Percentiles rank a stretch among this genome's conserved stretches.
phyloP scores from a whole-genome alignment of 2,329 filamentous ascomycete species.

The Pezicula rhizophila region DNA sequence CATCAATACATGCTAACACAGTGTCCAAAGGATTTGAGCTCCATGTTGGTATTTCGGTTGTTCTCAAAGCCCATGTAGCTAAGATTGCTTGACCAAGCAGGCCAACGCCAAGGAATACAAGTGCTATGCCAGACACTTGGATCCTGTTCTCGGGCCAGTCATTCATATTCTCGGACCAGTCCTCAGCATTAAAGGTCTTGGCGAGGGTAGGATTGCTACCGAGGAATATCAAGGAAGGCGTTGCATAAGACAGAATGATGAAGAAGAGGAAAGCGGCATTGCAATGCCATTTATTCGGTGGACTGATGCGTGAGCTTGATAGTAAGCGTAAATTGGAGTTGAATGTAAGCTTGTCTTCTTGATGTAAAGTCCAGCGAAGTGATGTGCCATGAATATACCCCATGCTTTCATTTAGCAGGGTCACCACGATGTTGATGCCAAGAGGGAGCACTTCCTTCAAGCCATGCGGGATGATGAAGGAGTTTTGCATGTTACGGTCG shows the following conservation, averaged over 20 bases:
- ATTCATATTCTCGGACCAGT: background rate
- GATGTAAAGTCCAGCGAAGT: slow-evolving; percentile 26
- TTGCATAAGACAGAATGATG: slow-evolving; percentile 25
- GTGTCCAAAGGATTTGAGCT: slow-evolving; percentile 27
- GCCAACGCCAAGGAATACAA: slow-evolving; percentile 22
- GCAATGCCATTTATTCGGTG: slow-evolving; percentile 21
- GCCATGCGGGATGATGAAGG: too few species aligned
- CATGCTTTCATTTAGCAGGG: slow-evolving; percentile 26
- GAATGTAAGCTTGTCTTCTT: slow-evolving; percentile 26
- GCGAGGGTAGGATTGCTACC: slow-evolving; percentile 21
- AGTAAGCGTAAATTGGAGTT: slow-evolving; percentile 27
- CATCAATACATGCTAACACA: slow-evolving; percentile 14
- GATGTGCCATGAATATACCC: slow-evolving; percentile 27
- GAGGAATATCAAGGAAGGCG: slow-evolving; percentile 25
- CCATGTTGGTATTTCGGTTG: slow-evolving; percentile 24
- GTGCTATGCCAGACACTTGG: slow-evolving; percentile 16
- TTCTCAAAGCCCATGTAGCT: slow-evolving; percentile 21
- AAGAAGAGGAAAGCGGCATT: slow-evolving; percentile 20
- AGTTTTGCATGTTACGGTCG: too few species aligned
- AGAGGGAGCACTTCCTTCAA: slow-evolving; percentile 12
- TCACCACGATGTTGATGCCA: slow-evolving; percentile 19
- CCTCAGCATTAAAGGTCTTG: slow-evolving; percentile 3
- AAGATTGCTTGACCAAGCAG: slow-evolving; percentile 23
- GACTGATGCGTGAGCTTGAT: slow-evolving; percentile 15
- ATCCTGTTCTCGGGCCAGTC: background rate